phyloP scores from a whole-genome alignment of 768 basidiomycete species.

The Pleurotus citrinopileatus region DNA sequence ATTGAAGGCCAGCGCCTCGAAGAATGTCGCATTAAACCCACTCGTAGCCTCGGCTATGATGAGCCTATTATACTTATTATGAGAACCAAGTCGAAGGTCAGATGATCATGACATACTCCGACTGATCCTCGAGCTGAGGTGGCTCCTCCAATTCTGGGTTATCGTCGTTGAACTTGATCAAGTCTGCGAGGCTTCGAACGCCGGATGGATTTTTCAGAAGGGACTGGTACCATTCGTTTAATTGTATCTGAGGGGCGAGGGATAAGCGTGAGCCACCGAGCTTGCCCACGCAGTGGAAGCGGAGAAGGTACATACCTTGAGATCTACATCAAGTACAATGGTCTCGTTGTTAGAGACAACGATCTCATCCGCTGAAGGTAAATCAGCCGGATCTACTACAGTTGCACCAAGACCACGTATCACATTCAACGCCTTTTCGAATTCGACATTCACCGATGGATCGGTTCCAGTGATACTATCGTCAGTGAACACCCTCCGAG shows the following conservation, averaged over 20 bases:
- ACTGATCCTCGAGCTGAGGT: constrained; percentile 34
- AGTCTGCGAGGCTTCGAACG: constrained; percentile 50
- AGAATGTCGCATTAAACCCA: constrained; percentile 41
- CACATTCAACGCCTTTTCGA: constrained; percentile 35
- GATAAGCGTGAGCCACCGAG: background rate
- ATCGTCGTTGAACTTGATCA: constrained; percentile 55
- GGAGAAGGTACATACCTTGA: constrained; percentile 38
- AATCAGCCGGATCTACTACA: constrained; percentile 61
- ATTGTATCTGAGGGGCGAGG: background rate
- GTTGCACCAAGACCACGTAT: constrained; percentile 41
- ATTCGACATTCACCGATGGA: constrained; percentile 34
- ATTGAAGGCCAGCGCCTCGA: constrained; percentile 41
- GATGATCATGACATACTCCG: constrained; percentile 22
- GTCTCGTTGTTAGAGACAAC: constrained; percentile 51
- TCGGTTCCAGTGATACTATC: constrained; percentile 30
- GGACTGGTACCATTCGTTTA: background rate
- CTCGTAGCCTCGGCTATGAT: constrained; percentile 35
- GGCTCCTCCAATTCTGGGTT: constrained; percentile 50
- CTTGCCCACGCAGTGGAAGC: background rate
- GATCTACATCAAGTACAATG: constrained; percentile 51
- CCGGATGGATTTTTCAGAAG: constrained; percentile 54
- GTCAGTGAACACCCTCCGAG: constrained; percentile 36
- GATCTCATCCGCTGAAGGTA: constrained; percentile 54
- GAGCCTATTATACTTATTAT: constrained; percentile 34
- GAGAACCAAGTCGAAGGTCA: constrained; percentile 30